phyloP scores from a whole-genome alignment of 2,329 filamentous ascomycete species.

The Thelonectria blattea region DNA sequence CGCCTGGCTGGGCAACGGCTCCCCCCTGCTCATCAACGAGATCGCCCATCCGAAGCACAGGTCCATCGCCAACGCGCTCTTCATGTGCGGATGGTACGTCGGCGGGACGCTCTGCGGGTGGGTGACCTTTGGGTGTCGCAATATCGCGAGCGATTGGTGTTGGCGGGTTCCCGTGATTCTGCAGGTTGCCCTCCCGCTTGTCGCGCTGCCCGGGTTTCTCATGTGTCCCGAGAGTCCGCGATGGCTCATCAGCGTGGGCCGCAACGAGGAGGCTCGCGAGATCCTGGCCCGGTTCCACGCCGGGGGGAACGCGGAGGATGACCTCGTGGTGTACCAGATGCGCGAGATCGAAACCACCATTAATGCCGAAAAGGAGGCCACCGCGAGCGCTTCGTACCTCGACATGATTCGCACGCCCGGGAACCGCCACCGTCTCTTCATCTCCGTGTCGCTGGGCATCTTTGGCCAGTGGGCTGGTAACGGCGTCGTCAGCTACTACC shows the following conservation, averaged over 20 bases:
- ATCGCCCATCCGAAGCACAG: slow-evolving; percentile 25
- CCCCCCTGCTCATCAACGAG: slow-evolving; percentile 27
- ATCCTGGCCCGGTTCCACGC: slow-evolving; percentile 49
- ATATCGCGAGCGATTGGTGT: slow-evolving; percentile 29
- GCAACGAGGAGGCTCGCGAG: slow-evolving; percentile 42
- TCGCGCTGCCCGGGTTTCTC: slow-evolving; percentile 37
- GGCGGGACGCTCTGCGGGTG: slow-evolving; percentile 28
- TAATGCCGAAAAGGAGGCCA: slow-evolving; percentile 34
- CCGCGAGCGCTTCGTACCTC: slow-evolving; percentile 22
- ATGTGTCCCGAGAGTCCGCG: slow-evolving; percentile 45
- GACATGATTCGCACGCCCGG: slow-evolving; percentile 27
- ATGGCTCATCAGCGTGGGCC: slow-evolving; percentile 41
- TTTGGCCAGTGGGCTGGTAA: slow-evolving; percentile 42
- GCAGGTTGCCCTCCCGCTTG: slow-evolving; percentile 27
- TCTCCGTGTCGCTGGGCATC: slow-evolving; percentile 36
- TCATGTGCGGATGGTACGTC: slow-evolving; percentile 30
- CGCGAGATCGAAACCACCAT: slow-evolving; percentile 48
- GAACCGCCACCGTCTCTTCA: slow-evolving; percentile 29
- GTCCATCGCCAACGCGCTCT: slow-evolving; percentile 24
- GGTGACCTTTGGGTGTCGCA: slow-evolving; percentile 28
- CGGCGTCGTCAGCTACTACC: slow-evolving; percentile 46
- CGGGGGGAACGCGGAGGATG: slow-evolving; percentile 45
- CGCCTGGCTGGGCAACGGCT: slow-evolving; percentile 23
- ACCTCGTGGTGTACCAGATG: slow-evolving; percentile 47
- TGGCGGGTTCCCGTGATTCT: slow-evolving; percentile 36